Conservation (phyloP, 2,329 filamentous ascomycete genomes). For the Cladorrhinum sp. region DNA sequence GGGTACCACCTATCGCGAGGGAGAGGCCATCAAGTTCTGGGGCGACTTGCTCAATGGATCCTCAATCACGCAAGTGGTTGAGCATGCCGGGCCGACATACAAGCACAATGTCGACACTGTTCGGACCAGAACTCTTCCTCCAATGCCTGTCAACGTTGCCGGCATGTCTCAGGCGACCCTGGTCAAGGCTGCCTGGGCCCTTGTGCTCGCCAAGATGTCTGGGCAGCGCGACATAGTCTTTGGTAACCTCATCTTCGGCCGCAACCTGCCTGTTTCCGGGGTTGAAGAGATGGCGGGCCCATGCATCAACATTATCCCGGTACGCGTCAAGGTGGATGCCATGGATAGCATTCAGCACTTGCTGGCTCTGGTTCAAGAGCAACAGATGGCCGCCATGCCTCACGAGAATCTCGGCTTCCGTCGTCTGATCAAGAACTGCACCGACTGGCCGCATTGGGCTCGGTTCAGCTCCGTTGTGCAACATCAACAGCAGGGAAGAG, state of each 20-base stretch:
- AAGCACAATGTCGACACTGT: conserved; percentile 11
- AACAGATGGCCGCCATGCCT: conserved; percentile 16
- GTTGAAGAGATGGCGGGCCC: conserved; percentile 9
- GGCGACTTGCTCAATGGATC: conserved; percentile 6
- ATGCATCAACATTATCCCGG: conserved; percentile 13
- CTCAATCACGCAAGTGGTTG: conserved; percentile 7
- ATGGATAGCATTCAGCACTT: conserved; percentile 18
- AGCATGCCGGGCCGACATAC: not conserved
- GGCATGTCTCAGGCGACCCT: conserved; percentile 21
- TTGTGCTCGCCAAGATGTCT: conserved; percentile 23
- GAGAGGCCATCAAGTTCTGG: conserved; percentile 12
- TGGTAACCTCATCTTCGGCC: conserved; percentile 13
- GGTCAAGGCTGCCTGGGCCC: conserved; percentile 31
- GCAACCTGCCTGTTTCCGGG: conserved; percentile 9
- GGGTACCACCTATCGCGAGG: not conserved
- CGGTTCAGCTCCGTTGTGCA: conserved; percentile 31
- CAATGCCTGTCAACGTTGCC: conserved; percentile 6
- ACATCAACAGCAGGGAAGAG: conserved; percentile 29
- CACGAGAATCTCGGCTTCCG: conserved; percentile 32
- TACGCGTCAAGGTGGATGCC: conserved; percentile 13
- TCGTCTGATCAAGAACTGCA: conserved; percentile 32
- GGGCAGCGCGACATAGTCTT: conserved; percentile 20
- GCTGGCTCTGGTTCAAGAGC: conserved; percentile 22
- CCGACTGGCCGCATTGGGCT: conserved; percentile 31
- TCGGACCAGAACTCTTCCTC: conserved; percentile 3